phyloP scores from a whole-genome alignment of 371 early-diverging fungal genomes.

The Coemansia sp. region DNA sequence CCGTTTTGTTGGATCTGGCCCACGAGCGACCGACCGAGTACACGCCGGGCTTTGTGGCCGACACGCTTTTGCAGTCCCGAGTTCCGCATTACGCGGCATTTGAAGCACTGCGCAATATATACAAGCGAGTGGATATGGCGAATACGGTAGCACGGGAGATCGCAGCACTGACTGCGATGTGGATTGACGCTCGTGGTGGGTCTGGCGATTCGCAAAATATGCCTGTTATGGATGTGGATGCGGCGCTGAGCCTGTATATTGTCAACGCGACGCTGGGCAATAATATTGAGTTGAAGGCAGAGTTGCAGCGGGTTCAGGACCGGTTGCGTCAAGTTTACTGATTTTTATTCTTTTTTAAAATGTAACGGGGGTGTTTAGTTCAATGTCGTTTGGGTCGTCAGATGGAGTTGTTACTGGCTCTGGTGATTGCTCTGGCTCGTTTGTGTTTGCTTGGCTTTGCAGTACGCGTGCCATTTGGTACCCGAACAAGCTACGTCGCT shows the following conservation, averaged over 20 bases:
- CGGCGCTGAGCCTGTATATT: slow-evolving; percentile 51
- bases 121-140: neutral
- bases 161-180: slow-evolving; percentile 16
- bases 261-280: slow-evolving; percentile 33
- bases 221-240: slow-evolving; percentile 40
- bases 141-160: slow-evolving; percentile 33
- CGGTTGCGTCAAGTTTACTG: slow-evolving; percentile 36
- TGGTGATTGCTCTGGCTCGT: too few relatives aligned
- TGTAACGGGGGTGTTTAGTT: neutral
- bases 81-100: slow-evolving; percentile 43
- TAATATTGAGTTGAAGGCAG: slow-evolving; percentile 24
- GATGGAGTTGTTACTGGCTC: neutral
- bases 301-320: slow-evolving; percentile 41
- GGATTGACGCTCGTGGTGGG: slow-evolving; percentile 19
- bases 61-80: slow-evolving; percentile 23
- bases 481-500: slow-evolving; percentile 36
- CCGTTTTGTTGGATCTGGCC: slow-evolving; percentile 21
- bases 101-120: slow-evolving; percentile 30
- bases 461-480: slow-evolving; percentile 24
- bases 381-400: slow-evolving; percentile 1
- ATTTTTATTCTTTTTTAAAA: neutral
- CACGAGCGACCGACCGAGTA: slow-evolving; percentile 38
- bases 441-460: neutral
- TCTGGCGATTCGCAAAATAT: neutral
- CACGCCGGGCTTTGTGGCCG: slow-evolving; percentile 19